phyloP scores from a whole-genome alignment of 306 rosid genomes.

The Lablab purpureus region DNA sequence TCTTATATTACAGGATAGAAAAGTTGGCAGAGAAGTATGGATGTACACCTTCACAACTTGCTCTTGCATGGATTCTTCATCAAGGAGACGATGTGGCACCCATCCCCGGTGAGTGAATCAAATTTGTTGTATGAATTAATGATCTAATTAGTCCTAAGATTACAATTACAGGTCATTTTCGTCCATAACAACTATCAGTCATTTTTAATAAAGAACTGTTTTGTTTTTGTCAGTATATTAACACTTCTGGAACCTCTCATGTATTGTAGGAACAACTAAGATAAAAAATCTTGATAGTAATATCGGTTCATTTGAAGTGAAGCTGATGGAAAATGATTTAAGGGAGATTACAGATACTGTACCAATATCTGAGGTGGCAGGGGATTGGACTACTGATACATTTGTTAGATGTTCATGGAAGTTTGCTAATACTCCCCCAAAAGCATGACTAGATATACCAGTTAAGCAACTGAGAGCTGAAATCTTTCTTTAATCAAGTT shows the following conservation, averaged over 20 bases:
- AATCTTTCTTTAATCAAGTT: not conserved
- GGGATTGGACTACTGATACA: conserved; percentile 50
- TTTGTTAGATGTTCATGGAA: conserved; percentile 63
- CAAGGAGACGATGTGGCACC: conserved; percentile 74
- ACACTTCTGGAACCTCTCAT: conserved; percentile 25
- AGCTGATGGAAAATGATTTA: conserved; percentile 54
- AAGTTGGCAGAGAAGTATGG: conserved; percentile 64
- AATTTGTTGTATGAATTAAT: not conserved
- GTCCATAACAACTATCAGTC: not conserved
- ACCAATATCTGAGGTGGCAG: conserved; percentile 54
- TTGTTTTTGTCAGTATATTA: not conserved
- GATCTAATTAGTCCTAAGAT: not conserved
- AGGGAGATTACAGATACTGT: conserved; percentile 59
- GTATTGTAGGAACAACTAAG: conserved; percentile 69
- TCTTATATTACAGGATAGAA: conserved; percentile 51
- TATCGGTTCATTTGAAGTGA: conserved; percentile 59
- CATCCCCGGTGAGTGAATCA: conserved; percentile 65
- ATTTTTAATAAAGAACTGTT: not conserved
- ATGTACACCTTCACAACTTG: conserved; percentile 65
- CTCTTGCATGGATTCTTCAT: conserved; percentile 74
- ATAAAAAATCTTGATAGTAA: conserved; percentile 64
- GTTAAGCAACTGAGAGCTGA: conserved; percentile 3
- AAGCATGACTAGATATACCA: conserved; percentile 12
- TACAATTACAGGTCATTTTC: not conserved
- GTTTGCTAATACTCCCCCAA: conserved; percentile 62